Conservation (phyloP, 2,329 filamentous ascomycete species). For the Diaporthe sp. region DNA sequence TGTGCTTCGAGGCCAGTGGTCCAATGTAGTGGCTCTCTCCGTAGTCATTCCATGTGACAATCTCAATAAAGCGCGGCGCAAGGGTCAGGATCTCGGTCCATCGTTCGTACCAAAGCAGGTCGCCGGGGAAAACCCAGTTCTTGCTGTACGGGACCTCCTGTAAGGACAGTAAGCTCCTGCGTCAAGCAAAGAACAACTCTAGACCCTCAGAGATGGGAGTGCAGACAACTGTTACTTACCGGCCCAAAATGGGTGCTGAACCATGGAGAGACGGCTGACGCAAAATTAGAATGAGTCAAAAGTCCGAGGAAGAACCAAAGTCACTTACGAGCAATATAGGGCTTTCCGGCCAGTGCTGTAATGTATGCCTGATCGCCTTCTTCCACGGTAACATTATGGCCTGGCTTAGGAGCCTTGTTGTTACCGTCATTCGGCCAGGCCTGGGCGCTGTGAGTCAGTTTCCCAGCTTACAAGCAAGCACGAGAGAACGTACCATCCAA, state of each 20-base stretch:
- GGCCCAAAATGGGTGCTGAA: conserved; percentile 50
- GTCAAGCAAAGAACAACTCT: background rate
- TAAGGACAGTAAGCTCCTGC: conserved; percentile 60
- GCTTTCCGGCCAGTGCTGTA: conserved; percentile 48
- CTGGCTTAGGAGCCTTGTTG: conserved; percentile 63
- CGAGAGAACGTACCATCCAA: conserved; percentile 34
- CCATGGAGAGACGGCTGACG: conserved; percentile 49
- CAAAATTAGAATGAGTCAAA: conserved; percentile 42
- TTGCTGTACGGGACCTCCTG: conserved; percentile 60
- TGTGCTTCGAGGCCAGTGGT: conserved; percentile 59
- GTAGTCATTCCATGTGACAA: conserved; percentile 64
- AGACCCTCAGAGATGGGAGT: background rate
- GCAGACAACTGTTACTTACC: background rate
- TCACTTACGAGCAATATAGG: conserved; percentile 43
- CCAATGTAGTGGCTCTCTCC: conserved; percentile 69
- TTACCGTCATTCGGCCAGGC: conserved; percentile 60
- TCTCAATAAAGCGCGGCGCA: conserved; percentile 62
- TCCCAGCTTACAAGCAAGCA: background rate
- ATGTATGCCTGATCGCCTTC: conserved; percentile 53
- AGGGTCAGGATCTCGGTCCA: conserved; percentile 64
- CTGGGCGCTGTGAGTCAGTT: background rate
- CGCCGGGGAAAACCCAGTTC: conserved; percentile 71
- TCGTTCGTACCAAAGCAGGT: conserved; percentile 70
- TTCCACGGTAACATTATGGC: conserved; percentile 55
- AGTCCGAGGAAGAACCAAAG: too few relatives aligned